Percentiles rank a stretch among this genome's conserved stretches.
phyloP scores from a whole-genome alignment of 2,329 filamentous ascomycete genomes.

The Leptosphaerulina australis region DNA sequence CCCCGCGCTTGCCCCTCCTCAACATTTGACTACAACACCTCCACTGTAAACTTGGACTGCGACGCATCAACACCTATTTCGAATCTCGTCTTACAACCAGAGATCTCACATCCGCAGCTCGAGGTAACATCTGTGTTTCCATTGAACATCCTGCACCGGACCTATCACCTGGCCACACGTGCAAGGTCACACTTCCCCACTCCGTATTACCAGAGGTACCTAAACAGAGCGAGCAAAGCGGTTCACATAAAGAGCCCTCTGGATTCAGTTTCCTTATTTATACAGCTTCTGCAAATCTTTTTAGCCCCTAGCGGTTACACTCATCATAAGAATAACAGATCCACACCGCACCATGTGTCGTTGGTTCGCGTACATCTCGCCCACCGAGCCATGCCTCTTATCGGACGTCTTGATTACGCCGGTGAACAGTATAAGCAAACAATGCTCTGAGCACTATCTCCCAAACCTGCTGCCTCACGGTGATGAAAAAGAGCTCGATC shows the following conservation, averaged over 20 bases:
- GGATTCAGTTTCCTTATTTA: not conserved
- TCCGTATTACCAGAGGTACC: not conserved
- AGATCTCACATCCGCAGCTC: not conserved
- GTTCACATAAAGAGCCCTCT: not conserved
- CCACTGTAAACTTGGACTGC: not conserved
- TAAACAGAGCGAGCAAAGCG: not conserved
- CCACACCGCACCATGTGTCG: constrained; percentile 58
- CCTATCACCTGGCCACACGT: constrained; percentile 1
- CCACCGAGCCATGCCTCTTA: constrained; percentile 59
- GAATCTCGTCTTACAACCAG: not conserved
- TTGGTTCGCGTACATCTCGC: constrained; percentile 63
- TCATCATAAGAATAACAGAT: too few species aligned
- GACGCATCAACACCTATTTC: not conserved
- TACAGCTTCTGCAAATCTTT: not conserved
- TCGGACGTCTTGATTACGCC: constrained; percentile 60
- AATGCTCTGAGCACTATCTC: constrained; percentile 58
- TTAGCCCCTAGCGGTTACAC: too few species aligned
- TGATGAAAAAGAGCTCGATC: constrained; percentile 48
- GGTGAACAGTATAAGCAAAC: constrained; percentile 45
- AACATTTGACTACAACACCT: not conserved
- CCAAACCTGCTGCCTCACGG: constrained; percentile 58
- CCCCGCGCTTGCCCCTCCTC: not conserved
- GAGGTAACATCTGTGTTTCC: not conserved
- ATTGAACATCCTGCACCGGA: not conserved
- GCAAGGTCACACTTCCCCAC: constrained; percentile 1